Evolutionary conservation across 192 early-diverging fungal genomes (phyloP).

Genomic region (Tieghemiomyces parasiticus): DNA sequence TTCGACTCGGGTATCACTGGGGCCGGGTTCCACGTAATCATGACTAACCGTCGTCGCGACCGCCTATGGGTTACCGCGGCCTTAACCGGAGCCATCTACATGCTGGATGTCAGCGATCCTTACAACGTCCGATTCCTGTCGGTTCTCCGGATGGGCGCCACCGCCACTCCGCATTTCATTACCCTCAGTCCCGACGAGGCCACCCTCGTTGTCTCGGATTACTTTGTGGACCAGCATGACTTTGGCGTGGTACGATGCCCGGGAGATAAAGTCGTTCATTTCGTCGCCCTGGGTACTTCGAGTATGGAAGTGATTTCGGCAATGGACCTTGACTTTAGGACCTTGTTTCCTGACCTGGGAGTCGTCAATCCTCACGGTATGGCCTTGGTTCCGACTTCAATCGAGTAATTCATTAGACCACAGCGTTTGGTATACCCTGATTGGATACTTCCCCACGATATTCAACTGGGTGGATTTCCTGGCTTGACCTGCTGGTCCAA

Average conservation of each 20-base stretch:
- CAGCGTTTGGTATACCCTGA: too few relatives aligned
- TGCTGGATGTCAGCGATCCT: conserved; percentile 1
- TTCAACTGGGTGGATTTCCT: too few relatives aligned
- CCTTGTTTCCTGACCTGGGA: background rate
- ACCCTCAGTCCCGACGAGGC: conserved; percentile 6
- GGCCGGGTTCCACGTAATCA: conserved; percentile 2
- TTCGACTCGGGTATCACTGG: background rate
- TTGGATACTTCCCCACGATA: too few relatives aligned
- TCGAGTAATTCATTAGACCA: too few relatives aligned
- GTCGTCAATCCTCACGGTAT: conserved; percentile 8
- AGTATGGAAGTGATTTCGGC: background rate
- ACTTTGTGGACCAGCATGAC: conserved; percentile 10
- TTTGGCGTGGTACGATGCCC: background rate
- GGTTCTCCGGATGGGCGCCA: background rate
- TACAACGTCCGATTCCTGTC: background rate
- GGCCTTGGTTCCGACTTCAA: background rate
- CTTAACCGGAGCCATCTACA: background rate
- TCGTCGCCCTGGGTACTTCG: background rate
- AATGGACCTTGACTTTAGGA: conserved; percentile 6
- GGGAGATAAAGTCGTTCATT: conserved; percentile 4
- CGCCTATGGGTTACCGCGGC: conserved; percentile 8
- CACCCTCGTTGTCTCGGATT: conserved; percentile 1
- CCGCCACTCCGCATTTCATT: conserved; percentile 7
- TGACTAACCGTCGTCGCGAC: background rate
- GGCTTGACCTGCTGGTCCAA: too few relatives aligned